Evolutionary conservation across 75 land plant genomes (phyloP), one percentile per base, ranked within the genome.

Genomic region (Sequoia sempervirens): DNA sequence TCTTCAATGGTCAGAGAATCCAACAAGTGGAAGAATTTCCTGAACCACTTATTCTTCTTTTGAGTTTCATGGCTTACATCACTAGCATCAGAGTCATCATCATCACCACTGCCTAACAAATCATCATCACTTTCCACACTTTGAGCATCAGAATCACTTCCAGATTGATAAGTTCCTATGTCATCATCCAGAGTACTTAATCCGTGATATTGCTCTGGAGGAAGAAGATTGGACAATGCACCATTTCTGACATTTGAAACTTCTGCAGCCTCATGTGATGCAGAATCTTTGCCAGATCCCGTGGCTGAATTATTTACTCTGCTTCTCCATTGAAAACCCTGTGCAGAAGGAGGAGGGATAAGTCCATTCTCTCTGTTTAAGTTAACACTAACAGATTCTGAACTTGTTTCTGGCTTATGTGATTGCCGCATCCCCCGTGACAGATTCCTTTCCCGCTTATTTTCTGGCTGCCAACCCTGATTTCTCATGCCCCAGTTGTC

Each of bases 41-140:
- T 76, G 61, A 87, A 88, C 89, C 84, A 80, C 46, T 85, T 89
- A 58, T 76, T 66, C 76, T 84, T 88, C 84, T 88, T 89, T 72
- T 52, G 74, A 3, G 83, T 80, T 58, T 88, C 89, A 69, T 80
- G 90, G 43, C 84, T 87, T 43, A 43, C 58, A 46, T 69, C 72
- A 32, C 81, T 64, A 9, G 80, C 84, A 23, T 82, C 89, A 30
- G 89, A 74, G 56, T 85, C 82, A 79, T 53, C 79, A 8, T 75
- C 82, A 23, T 85, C 89, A 30, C 80, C 84, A 23, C 85, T 79
- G 47, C 70, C 58, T 68, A 75, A 61, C 32, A 47, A 86, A 64
- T 80, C 82, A 58, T 87, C 90, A 72, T 85, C 84, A 75, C 73
- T 70, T 70, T 70, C 73, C 41, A 52, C 23, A 28, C 56, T 28